Base-by-base conservation (phyloP, 2,329 filamentous ascomycete genomes). In the Fusarium euwallaceae region DNA sequence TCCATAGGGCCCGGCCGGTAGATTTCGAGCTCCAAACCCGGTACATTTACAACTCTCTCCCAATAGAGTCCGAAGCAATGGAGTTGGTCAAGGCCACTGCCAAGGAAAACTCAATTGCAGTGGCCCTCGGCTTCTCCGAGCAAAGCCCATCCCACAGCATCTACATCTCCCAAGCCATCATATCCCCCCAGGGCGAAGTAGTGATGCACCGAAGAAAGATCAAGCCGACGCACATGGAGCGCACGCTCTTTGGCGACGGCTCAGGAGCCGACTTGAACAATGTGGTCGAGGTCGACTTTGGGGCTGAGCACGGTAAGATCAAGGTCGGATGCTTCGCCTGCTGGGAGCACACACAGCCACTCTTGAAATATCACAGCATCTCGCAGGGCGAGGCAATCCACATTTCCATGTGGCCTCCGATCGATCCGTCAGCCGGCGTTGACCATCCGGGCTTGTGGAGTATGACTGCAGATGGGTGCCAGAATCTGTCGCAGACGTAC, bases 181-280 rank as follows among this genome's bases (percentile, higher is more conserved):
- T 88, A 66, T 82, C 79, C 1, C 76, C 81, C 0, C 77, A 83
- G 24, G 86, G 87, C 1, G 80, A 85, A 29, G 51, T 88, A 11
- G 64, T 81, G 10, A 73, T 82, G 7, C 79, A 83, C 53, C 83
- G 86, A 7, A 82, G 86, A 22, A 89, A 89, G 79, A 81, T 89
- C 72, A 89, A 89, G 76, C 84, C 87, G 0, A 89, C 87, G 0
- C 86, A 89, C 63, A 85, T 89, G 81, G 87, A 89, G 76, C 83
- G 86, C 1, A 86, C 85, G 3, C 71, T 88, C 17, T 89, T 85
- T 34, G 87, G 87, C 1, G 87, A 89, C 43, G 84, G 83, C 0
- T 77, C 78, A 0, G 84, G 81, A 1, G 75, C 81, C 4, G 82
- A 81, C 17, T 74, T 88, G 6, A 74, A 78, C 6, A 84, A 80